Conservation (phyloP, 768 basidiomycete species). For the Strobilomyces echinocephalus region DNA sequence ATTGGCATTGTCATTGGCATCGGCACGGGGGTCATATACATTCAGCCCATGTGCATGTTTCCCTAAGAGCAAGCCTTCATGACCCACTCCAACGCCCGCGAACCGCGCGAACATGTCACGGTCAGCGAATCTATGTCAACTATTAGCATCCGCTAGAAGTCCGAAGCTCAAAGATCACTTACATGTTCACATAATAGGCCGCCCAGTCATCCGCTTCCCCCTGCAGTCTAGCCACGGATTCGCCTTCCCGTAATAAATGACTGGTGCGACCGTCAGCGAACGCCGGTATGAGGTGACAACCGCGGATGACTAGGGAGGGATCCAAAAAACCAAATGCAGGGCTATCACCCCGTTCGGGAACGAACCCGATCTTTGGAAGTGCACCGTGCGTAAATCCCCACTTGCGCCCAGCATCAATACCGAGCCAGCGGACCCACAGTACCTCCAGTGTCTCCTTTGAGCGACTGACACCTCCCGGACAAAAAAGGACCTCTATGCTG, state of each 20-base stretch:
- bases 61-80: too few species aligned
- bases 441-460: neutral
- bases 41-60: too few species aligned
- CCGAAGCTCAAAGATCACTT: neutral
- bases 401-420: neutral
- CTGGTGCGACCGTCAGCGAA: neutral
- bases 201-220: neutral
- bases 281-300: neutral
- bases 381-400: neutral
- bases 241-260: neutral
- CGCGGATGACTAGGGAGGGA: neutral
- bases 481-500: neutral
- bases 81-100: too few species aligned
- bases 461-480: neutral
- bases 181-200: neutral
- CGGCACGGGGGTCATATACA: too few species aligned
- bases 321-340: neutral
- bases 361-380: neutral
- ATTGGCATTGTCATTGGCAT: too few species aligned
- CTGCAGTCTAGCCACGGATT: neutral
- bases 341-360: neutral
- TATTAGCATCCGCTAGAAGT: too few species aligned
- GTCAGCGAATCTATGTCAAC: too few species aligned
- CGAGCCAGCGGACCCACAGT: neutral
- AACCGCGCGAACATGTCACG: too few species aligned